Evolutionary conservation across 2,329 filamentous ascomycete species (phyloP).

Genomic region (Trichothecium sympodiale): DNA sequence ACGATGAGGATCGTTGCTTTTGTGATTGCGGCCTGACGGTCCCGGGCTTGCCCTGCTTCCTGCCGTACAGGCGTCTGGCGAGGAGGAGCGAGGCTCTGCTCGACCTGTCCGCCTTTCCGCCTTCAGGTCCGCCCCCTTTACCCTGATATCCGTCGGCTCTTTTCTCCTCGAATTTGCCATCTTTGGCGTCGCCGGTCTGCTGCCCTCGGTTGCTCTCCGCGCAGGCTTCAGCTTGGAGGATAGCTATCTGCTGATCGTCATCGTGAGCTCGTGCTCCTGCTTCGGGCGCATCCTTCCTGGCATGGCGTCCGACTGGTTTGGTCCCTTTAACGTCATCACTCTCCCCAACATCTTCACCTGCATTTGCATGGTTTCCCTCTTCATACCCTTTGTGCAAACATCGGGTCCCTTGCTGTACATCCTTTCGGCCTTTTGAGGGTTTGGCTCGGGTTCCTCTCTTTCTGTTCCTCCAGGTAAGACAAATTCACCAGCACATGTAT

Average conservation of each 20-base stretch:
- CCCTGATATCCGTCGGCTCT: constrained; percentile 27
- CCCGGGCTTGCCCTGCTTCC: constrained; percentile 21
- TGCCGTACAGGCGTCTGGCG: constrained; percentile 15
- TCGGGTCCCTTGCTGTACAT: constrained; percentile 27
- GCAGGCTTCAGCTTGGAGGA: constrained; percentile 21
- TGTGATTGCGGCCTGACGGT: constrained; percentile 15
- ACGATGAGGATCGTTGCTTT: constrained; percentile 20
- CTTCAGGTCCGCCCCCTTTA: constrained; percentile 28
- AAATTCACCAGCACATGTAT: background rate
- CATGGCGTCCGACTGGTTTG: constrained; percentile 27
- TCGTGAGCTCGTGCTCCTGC: constrained; percentile 29
- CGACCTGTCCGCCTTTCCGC: constrained; percentile 23
- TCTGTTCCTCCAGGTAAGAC: constrained; percentile 22
- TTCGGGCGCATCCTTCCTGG: constrained; percentile 32
- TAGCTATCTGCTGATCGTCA: constrained; percentile 31
- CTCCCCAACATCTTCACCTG: too few species aligned
- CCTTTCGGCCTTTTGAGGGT: constrained; percentile 34
- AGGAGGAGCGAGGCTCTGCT: too few species aligned
- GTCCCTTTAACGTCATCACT: constrained; percentile 35
- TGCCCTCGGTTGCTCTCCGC: constrained; percentile 32
- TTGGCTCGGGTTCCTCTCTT: constrained; percentile 36
- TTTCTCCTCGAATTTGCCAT: constrained; percentile 37
- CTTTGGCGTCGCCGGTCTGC: constrained; percentile 32
- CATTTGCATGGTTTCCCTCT: constrained; percentile 27
- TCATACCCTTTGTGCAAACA: constrained; percentile 31